Evolutionary conservation across 2,329 filamentous ascomycete genomes (phyloP), one percentile per base, ranked within the genome.

Genomic region (Trichoderma koningii): DNA sequence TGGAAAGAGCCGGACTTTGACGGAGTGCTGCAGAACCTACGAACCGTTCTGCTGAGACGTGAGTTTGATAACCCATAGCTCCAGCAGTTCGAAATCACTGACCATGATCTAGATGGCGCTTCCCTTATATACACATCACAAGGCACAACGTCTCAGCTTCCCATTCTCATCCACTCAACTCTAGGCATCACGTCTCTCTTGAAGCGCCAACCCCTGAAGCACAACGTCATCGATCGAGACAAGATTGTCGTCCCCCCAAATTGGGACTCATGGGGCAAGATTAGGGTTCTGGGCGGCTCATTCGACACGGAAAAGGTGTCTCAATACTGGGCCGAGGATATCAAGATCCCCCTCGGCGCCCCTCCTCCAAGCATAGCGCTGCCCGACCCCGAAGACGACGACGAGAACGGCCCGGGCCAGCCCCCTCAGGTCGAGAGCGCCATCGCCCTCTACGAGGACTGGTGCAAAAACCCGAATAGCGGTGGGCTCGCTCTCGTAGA

Each of bases 251-350:
- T 99, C 0, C 94, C 94, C 1, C 90, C 93, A 17, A 97, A 97
- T 76, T 99, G 95, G 95, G 95, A 99, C 77, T 97, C 93, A 0
- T 97, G 93, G 91, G 93, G 93, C 66, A 99, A 98, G 78, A 97
- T 99, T 66, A 86, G 94, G 48, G 92, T 98, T 51, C 82, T 98
- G 30, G 87, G 92, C 62, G 95, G 97, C 73, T 91, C 89, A 0
- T 98, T 98, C 71, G 92, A 98, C 70, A 91, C 96, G 23, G 95
- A 99, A 79, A 85, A 86, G 15, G 84, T 96, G 50, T 95, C 92
- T 71, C 85, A 88, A 66, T 91, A 89, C 56, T 99, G 95, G 95
- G 89, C 89, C 1, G 84, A 91, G 64, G 93, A 96, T 69, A 90
- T 95, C 57, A 88, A 93, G 72, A 83, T 81, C 55, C 79, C 81